Conservation (phyloP, 176 grass and related monocot genomes). For the Metroxylon sagu region DNA sequence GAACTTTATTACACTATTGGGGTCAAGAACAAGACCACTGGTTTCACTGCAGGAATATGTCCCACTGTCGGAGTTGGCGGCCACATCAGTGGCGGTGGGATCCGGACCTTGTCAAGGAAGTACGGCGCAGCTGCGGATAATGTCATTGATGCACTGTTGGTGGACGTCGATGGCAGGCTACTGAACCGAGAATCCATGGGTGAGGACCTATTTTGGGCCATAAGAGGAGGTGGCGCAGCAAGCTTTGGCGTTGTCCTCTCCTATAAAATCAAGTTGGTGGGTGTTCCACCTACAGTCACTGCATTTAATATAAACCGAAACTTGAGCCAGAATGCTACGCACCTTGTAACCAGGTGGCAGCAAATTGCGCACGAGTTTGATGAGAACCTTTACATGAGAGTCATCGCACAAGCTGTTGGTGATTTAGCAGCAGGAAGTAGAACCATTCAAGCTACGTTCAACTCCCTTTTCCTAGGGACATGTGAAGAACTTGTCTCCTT, state of each 20-base stretch:
- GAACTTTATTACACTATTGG: slow-evolving; percentile 33
- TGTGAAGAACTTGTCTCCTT: neutral
- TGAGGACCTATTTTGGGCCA: slow-evolving; percentile 36
- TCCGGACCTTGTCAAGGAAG: slow-evolving; percentile 30
- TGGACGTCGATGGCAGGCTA: slow-evolving; percentile 15
- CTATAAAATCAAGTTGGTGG: slow-evolving; percentile 25
- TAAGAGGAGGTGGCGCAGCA: slow-evolving; percentile 29
- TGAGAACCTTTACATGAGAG: no score
- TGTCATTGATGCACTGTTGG: slow-evolving; percentile 21
- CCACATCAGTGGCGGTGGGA: slow-evolving; percentile 31
- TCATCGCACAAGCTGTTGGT: no score
- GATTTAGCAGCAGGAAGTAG: no score
- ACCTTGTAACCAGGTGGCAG: no score
- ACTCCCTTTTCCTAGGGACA: slow-evolving; percentile 3
- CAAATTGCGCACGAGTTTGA: no score
- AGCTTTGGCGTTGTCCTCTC: slow-evolving; percentile 35
- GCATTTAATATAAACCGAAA: slow-evolving; percentile 13
- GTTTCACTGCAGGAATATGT: slow-evolving; percentile 24
- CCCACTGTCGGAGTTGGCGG: slow-evolving; percentile 27
- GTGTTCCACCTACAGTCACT: slow-evolving; percentile 20
- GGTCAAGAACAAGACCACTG: slow-evolving; percentile 12
- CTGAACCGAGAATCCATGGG: slow-evolving; percentile 30
- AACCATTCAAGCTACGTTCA: slow-evolving; percentile 11
- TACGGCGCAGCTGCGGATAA: slow-evolving; percentile 25
- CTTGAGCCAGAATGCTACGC: no score